Conservation (phyloP, 495 filamentous ascomycete species). For the Penicillium cinerascens region DNA sequence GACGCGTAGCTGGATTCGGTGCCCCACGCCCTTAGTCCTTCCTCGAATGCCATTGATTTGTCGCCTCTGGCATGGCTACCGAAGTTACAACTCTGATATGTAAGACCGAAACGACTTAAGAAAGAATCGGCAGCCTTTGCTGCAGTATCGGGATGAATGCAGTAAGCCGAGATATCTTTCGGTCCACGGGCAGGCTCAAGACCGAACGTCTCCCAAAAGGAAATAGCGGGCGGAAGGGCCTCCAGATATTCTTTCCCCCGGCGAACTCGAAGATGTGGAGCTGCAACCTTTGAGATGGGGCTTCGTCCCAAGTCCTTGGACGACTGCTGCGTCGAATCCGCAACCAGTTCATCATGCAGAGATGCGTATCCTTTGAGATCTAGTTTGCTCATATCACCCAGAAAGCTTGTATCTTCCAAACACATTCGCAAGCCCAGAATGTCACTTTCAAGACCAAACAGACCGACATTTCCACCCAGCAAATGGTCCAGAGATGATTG, state of each 20-base stretch:
- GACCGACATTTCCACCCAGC: slow-evolving; percentile 27
- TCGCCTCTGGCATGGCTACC: slow-evolving; percentile 64
- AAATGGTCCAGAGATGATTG: slow-evolving; percentile 45
- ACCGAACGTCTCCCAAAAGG: slow-evolving; percentile 90
- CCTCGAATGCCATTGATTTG: slow-evolving; percentile 45
- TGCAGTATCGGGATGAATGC: slow-evolving; percentile 67
- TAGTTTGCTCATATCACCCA: slow-evolving; percentile 33
- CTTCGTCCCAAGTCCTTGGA: slow-evolving; percentile 28
- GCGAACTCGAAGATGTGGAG: slow-evolving; percentile 73
- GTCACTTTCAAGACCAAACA: slow-evolving; percentile 32
- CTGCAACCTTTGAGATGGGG: slow-evolving; percentile 36
- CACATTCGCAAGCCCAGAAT: slow-evolving; percentile 19
- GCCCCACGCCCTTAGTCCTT: slow-evolving; percentile 58
- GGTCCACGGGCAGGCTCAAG: slow-evolving; percentile 71
- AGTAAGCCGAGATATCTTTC: slow-evolving; percentile 78
- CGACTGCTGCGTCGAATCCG: slow-evolving; percentile 15
- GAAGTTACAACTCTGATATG: slow-evolving; percentile 77
- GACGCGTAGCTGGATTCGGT: slow-evolving; percentile 30
- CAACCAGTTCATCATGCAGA: slow-evolving; percentile 30
- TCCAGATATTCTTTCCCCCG: slow-evolving; percentile 71
- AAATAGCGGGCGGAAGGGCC: slow-evolving; percentile 70
- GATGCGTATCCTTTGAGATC: slow-evolving; percentile 39
- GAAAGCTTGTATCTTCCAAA: slow-evolving; percentile 28
- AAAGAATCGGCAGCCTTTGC: slow-evolving; percentile 62
- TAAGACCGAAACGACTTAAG: slow-evolving; percentile 63